phyloP scores from a whole-genome alignment of 169 alveolate species.

The Plasmodium reichenowi region DNA sequence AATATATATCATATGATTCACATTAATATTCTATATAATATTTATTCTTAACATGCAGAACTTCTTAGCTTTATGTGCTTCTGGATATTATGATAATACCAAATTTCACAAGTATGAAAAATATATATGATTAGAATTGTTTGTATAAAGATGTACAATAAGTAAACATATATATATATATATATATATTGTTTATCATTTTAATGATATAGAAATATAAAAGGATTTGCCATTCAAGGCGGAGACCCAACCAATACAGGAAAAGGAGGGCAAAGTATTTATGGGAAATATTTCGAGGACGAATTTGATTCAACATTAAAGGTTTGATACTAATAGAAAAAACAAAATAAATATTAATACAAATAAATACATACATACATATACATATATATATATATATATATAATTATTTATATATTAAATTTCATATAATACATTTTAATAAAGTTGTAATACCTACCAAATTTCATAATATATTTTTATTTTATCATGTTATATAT shows the following conservation, averaged over 20 bases:
- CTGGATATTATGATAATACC: conserved; percentile 81
- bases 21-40: no score
- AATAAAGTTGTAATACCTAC: no score
- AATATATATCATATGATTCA: no score
- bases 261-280: conserved; percentile 97
- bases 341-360: not conserved
- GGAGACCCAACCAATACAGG: conserved; percentile 99
- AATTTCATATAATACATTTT: not conserved
- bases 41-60: conserved; percentile 46
- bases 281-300: conserved; percentile 95
- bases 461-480: no score
- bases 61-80: conserved; percentile 84
- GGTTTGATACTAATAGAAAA: conserved; percentile 77
- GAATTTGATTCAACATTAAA: conserved; percentile 96
- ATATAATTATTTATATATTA: not conserved
- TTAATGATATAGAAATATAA: conserved; percentile 92
- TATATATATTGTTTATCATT: not conserved
- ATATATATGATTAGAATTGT: not conserved
- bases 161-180: not conserved
- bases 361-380: not conserved
- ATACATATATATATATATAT: no score
- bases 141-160: not conserved
- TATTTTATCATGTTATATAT: not conserved
- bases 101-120: conserved; percentile 76
- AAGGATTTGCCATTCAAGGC: conserved; percentile 97